phyloP scores from a whole-genome alignment of 345 rosid genomes.

The Aquilaria yunnanensis region DNA sequence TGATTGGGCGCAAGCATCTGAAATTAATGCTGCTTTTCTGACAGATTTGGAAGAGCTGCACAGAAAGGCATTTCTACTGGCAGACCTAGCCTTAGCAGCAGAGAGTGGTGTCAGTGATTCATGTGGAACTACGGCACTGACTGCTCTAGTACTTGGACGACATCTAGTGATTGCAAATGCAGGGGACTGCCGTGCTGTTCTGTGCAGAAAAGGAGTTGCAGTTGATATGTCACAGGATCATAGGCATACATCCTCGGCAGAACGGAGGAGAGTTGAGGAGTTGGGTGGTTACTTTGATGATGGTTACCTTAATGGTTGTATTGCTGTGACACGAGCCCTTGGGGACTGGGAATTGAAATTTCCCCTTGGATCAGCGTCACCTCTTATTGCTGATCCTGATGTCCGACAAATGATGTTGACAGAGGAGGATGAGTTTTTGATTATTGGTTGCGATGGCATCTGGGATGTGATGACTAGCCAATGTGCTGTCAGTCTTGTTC shows the following conservation, averaged over 20 bases:
- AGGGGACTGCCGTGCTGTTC: constrained; percentile 87
- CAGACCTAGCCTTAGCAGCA: constrained; percentile 50
- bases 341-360: constrained; percentile 92
- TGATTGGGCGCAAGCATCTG: constrained; percentile 44
- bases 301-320: constrained; percentile 50
- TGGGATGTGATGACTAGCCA: constrained; percentile 87
- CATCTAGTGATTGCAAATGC: constrained; percentile 72
- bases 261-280: constrained; percentile 58
- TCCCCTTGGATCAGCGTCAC: constrained; percentile 49
- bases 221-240: constrained; percentile 84
- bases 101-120: constrained; percentile 34
- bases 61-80: constrained; percentile 43
- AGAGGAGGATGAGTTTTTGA: constrained; percentile 83
- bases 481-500: constrained; percentile 65
- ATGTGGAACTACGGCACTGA: constrained; percentile 63
- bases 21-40: constrained; percentile 37
- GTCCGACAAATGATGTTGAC: constrained; percentile 39
- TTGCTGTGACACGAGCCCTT: constrained; percentile 73
- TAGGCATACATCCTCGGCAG: constrained; percentile 54
- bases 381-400: constrained; percentile 88
- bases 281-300: constrained; percentile 43
- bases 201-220: constrained; percentile 68
- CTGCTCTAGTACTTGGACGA: constrained; percentile 63
- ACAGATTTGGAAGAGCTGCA: constrained; percentile 45
- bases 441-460: constrained; percentile 83